Percentiles rank a stretch among this genome's conserved stretches.
Evolutionary conservation across 2,329 filamentous ascomycete genomes (phyloP).

Genomic region (Fusarium sp.): DNA sequence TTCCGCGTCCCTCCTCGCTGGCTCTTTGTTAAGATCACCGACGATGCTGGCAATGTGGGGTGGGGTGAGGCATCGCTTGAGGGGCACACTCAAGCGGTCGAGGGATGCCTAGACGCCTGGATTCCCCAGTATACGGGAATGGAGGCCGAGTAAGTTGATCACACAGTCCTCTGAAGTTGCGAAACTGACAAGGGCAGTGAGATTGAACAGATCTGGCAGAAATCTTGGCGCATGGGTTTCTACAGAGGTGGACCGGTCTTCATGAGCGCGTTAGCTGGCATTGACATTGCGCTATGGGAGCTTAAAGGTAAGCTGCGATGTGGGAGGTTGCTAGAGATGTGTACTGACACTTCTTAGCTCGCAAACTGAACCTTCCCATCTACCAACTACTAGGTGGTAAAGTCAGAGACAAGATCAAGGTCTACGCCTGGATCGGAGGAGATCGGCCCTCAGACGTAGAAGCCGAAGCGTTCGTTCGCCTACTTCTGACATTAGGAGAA

Average conservation of each 20-base stretch:
- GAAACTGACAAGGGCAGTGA: slow-evolving; percentile 60
- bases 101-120: slow-evolving; percentile 78
- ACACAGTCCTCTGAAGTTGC: accelerated
- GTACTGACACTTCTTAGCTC: slow-evolving; percentile 47
- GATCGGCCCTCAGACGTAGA: slow-evolving; percentile 77
- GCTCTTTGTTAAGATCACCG: slow-evolving; percentile 82
- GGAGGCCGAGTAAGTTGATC: slow-evolving; percentile 72
- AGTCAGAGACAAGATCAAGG: slow-evolving; percentile 75
- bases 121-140: slow-evolving; percentile 71
- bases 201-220: slow-evolving; percentile 86
- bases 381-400: slow-evolving; percentile 82
- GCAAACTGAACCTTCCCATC: slow-evolving; percentile 71
- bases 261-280: slow-evolving; percentile 81
- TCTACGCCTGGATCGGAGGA: slow-evolving; percentile 84
- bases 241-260: slow-evolving; percentile 84
- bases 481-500: background rate
- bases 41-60: slow-evolving; percentile 72
- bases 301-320: slow-evolving; percentile 65
- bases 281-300: slow-evolving; percentile 86
- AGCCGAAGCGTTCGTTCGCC: slow-evolving; percentile 63
- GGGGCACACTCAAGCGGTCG: slow-evolving; percentile 79
- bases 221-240: slow-evolving; percentile 76
- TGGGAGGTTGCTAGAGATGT: accelerated
- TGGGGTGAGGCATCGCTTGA: slow-evolving; percentile 83
- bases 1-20: slow-evolving; percentile 81